Evolutionary conservation across 1,139 yeast genomes (phyloP).

Genomic region (Nematodospora anomalae): DNA sequence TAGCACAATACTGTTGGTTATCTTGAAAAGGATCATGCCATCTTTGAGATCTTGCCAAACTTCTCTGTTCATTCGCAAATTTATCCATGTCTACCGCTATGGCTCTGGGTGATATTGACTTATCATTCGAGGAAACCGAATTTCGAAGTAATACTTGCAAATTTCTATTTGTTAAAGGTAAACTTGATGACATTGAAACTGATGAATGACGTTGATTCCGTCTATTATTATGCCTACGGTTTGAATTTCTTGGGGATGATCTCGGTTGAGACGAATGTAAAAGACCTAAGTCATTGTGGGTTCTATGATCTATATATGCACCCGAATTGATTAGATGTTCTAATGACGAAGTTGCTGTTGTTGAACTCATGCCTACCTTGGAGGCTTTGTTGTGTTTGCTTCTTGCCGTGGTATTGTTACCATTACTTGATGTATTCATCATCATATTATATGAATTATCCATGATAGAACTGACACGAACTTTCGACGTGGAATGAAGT

Average conservation of each 20-base stretch:
- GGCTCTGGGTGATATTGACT: constrained; percentile 21
- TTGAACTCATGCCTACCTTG: not conserved
- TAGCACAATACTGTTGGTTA: constrained; percentile 4
- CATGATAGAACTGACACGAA: no score
- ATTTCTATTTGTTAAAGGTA: constrained; percentile 42
- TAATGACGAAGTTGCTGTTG: constrained; percentile 5
- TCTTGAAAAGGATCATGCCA: constrained; percentile 18
- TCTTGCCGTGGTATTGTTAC: not conserved
- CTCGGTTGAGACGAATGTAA: constrained; percentile 36
- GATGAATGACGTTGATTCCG: not conserved
- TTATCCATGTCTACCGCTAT: constrained; percentile 43
- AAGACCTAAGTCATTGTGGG: constrained; percentile 29
- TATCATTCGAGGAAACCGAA: constrained; percentile 11
- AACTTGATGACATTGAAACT: constrained; percentile 9
- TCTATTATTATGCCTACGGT: constrained; percentile 2
- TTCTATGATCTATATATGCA: constrained; percentile 37
- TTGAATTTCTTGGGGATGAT: constrained; percentile 25
- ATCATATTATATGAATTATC: not conserved
- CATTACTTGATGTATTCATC: not conserved
- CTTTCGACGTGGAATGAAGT: no score
- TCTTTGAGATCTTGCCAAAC: constrained; percentile 21
- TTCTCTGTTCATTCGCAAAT: constrained; percentile 38
- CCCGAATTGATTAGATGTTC: constrained; percentile 18
- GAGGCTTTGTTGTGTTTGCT: not conserved
- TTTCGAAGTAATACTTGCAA: constrained; percentile 27